phyloP scores from a whole-genome alignment of 306 rosid species.

The Vigna trinervia region DNA sequence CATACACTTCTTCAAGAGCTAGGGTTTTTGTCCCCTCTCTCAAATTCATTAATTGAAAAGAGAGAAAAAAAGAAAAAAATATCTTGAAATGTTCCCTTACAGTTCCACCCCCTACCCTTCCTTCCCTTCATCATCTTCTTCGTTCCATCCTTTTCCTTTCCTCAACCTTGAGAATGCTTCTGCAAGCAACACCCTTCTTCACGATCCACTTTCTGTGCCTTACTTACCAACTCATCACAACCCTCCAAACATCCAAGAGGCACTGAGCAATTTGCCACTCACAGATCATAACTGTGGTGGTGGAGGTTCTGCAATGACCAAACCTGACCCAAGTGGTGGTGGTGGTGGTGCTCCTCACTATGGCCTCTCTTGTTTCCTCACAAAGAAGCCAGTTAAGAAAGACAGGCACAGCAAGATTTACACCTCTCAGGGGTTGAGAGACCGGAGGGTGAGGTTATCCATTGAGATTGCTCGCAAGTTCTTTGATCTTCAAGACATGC shows the following conservation, averaged over 20 bases:
- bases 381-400: conserved; percentile 59
- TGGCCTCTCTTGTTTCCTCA: conserved; percentile 45
- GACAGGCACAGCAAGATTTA: conserved; percentile 93
- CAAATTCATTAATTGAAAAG: conserved; percentile 20
- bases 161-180: conserved; percentile 47
- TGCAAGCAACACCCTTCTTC: conserved; percentile 43
- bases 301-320: conserved; percentile 35
- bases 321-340: conserved; percentile 30
- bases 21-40: conserved; percentile 43
- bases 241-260: conserved; percentile 43
- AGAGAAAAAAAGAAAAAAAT: not conserved
- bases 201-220: conserved; percentile 51
- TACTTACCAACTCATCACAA: conserved; percentile 44
- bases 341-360: conserved; percentile 5
- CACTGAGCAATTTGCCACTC: conserved; percentile 42
- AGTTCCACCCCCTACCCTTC: conserved; percentile 56
- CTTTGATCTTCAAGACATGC: conserved; percentile 95
- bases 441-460: conserved; percentile 86
- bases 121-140: conserved; percentile 48
- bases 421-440: conserved; percentile 92
- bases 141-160: conserved; percentile 48
- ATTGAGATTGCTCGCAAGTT: conserved; percentile 84
- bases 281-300: conserved; percentile 38
- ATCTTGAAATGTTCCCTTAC: conserved; percentile 63
- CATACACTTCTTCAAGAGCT: conserved; percentile 36